A percentile compares a stretch with the other conserved stretches of the same genome.
Conservation (phyloP, 352 stramenopile genomes). For the Globisporangium sylvaticum region DNA sequence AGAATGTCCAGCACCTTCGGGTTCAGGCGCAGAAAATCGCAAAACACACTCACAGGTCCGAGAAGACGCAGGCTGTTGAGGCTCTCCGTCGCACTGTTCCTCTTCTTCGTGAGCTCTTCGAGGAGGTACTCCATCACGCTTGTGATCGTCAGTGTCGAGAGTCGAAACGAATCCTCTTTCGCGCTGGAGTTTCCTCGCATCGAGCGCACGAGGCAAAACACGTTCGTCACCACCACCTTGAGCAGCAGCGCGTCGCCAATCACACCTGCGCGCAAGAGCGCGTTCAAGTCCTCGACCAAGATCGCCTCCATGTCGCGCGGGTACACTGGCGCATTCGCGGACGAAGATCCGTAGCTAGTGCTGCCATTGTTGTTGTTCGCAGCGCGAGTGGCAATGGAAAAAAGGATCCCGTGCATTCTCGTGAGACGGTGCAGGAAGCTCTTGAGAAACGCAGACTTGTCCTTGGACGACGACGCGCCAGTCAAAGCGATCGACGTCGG, state of each 20-base stretch:
- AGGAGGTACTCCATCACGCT: constrained; percentile 51
- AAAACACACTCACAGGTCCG: constrained; percentile 61
- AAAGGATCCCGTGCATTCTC: constrained; percentile 82
- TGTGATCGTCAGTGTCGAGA: constrained; percentile 41
- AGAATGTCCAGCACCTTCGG: constrained; percentile 40
- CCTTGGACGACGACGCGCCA: constrained; percentile 43
- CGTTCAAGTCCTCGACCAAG: constrained; percentile 54
- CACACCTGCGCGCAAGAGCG: constrained; percentile 50
- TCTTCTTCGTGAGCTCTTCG: constrained; percentile 24
- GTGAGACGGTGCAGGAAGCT: constrained; percentile 85
- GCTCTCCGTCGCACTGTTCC: constrained; percentile 20
- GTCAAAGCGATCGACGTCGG: constrained; percentile 30
- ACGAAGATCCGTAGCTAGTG: constrained; percentile 5
- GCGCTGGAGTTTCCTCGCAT: constrained; percentile 18
- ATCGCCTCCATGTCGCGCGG: constrained; percentile 66
- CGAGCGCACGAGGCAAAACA: constrained; percentile 63
- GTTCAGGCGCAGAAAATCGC: constrained; percentile 58
- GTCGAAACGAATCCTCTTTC: constrained; percentile 47
- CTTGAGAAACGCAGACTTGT: constrained; percentile 85
- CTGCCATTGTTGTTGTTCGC: constrained; percentile 4
- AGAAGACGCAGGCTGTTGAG: constrained; percentile 34
- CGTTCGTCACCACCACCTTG: constrained; percentile 75
- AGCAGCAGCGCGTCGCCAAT: constrained; percentile 74
- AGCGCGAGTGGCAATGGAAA: constrained; percentile 40
- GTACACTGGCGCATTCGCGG: constrained; percentile 26